Conservation (phyloP, 495 filamentous ascomycete species). For the Hypomontagnella monticulosa region DNA sequence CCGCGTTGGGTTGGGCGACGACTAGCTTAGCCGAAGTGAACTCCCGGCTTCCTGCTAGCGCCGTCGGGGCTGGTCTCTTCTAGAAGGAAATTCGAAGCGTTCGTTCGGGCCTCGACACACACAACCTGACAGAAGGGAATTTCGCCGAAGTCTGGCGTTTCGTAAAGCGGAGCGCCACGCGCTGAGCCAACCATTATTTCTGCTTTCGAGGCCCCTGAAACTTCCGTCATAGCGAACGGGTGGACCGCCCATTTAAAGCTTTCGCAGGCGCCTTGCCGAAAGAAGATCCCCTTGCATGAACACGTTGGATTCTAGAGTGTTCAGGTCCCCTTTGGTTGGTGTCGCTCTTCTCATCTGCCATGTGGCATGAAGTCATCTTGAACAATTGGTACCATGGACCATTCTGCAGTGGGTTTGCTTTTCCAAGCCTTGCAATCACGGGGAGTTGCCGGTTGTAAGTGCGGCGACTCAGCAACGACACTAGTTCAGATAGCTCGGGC, state of each 20-base stretch:
- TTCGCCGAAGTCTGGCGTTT: constrained; percentile 31
- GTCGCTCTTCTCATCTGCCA: neutral
- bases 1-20: neutral
- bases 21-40: constrained; percentile 12
- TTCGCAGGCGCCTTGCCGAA: constrained; percentile 26
- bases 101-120: constrained; percentile 2
- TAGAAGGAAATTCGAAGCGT: constrained; percentile 36
- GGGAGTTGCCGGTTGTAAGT: constrained; percentile 8
- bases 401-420: neutral
- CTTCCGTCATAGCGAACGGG: constrained; percentile 28
- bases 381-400: neutral
- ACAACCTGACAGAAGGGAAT: constrained; percentile 13
- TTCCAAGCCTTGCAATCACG: constrained; percentile 18
- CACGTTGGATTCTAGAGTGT: constrained; percentile 13
- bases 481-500: too few relatives aligned
- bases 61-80: constrained; percentile 10
- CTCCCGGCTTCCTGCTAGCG: neutral
- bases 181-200: constrained; percentile 7
- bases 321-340: neutral
- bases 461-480: neutral
- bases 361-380: constrained; percentile 11
- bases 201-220: constrained; percentile 19
- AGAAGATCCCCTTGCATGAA: constrained; percentile 28
- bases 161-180: constrained; percentile 1
- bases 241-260: constrained; percentile 26